Evolutionary conservation across 768 basidiomycete species (phyloP).

Genomic region (Pleurotus platypus): DNA sequence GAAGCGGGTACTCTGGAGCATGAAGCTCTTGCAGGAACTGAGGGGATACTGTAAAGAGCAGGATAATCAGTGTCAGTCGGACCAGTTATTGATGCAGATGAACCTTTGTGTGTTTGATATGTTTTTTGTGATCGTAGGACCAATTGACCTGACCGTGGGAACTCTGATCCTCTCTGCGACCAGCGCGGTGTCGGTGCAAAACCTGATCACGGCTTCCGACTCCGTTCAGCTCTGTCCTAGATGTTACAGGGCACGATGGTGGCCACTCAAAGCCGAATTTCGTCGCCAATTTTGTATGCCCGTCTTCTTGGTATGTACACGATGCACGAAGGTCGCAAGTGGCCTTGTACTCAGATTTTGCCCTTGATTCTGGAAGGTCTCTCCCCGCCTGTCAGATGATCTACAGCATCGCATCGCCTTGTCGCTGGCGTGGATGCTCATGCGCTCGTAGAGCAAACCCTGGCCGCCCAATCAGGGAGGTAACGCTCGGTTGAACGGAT

Average conservation of each 20-base stretch:
- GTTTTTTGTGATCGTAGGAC: neutral
- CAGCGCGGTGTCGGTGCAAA: no score
- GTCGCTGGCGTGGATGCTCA: neutral
- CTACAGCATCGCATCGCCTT: conserved; percentile 5
- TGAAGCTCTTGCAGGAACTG: neutral
- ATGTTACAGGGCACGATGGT: no score
- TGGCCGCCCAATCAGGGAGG: neutral
- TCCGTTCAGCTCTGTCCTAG: no score
- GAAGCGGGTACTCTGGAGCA: conserved; percentile 3
- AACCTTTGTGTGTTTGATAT: conserved; percentile 1
- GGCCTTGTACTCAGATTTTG: no score
- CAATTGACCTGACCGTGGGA: neutral
- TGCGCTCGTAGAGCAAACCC: neutral
- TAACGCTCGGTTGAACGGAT: neutral
- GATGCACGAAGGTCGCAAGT: no score
- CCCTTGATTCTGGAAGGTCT: neutral
- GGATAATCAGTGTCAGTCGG: conserved; percentile 1
- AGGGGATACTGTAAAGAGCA: neutral
- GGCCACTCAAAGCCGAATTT: no score
- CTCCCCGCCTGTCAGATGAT: neutral
- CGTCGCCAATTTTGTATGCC: no score
- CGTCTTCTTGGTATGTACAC: no score
- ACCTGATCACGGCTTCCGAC: no score
- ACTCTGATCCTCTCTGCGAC: neutral
- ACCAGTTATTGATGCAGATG: neutral